These are phyloP conservation scores for Penicillium polonicum DNA, from an alignment of 2,329 filamentous ascomycete genomes.

Conservation along the genomic window DNA sequence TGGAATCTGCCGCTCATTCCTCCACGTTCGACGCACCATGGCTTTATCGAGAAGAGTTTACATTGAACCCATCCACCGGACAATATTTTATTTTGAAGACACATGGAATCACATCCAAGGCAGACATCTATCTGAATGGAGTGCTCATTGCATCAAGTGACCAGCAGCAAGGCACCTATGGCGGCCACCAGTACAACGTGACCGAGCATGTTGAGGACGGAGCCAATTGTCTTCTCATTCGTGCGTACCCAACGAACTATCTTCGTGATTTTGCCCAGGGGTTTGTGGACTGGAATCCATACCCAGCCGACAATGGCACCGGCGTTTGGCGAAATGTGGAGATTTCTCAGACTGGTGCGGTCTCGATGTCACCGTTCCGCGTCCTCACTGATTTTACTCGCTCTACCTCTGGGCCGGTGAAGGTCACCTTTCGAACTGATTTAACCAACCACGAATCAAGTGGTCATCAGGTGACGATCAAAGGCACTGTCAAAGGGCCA, in stretches of 20 bases:
- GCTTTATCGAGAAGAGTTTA: slow-evolving; percentile 59
- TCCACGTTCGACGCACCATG: slow-evolving; percentile 55
- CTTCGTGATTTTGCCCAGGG: slow-evolving; percentile 59
- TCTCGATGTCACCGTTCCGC: slow-evolving; percentile 47
- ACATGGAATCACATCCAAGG: slow-evolving; percentile 60
- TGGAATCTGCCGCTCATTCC: slow-evolving; percentile 45
- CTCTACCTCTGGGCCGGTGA: slow-evolving; percentile 38
- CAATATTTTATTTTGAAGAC: slow-evolving; percentile 56
- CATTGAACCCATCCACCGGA: slow-evolving; percentile 32
- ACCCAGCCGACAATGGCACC: slow-evolving; percentile 61
- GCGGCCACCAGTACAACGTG: slow-evolving; percentile 56
- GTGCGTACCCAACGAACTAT: slow-evolving; percentile 59
- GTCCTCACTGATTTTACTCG: slow-evolving; percentile 47
- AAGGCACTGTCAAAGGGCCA: slow-evolving; percentile 22
- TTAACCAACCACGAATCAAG: slow-evolving; percentile 36
- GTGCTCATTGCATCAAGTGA: slow-evolving; percentile 50
- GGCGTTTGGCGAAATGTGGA: slow-evolving; percentile 62
- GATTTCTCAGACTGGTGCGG: slow-evolving; percentile 55
- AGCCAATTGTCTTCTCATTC: slow-evolving; percentile 54
- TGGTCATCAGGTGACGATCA: slow-evolving; percentile 19
- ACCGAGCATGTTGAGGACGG: slow-evolving; percentile 43
- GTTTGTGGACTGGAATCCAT: slow-evolving; percentile 64
- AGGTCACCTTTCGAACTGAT: slow-evolving; percentile 41
- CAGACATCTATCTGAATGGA: slow-evolving; percentile 62
- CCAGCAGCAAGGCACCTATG: slow-evolving; percentile 57